Base-by-base conservation (phyloP, 2,329 filamentous ascomycete species). In the Pyrenochaeta sp. region DNA sequence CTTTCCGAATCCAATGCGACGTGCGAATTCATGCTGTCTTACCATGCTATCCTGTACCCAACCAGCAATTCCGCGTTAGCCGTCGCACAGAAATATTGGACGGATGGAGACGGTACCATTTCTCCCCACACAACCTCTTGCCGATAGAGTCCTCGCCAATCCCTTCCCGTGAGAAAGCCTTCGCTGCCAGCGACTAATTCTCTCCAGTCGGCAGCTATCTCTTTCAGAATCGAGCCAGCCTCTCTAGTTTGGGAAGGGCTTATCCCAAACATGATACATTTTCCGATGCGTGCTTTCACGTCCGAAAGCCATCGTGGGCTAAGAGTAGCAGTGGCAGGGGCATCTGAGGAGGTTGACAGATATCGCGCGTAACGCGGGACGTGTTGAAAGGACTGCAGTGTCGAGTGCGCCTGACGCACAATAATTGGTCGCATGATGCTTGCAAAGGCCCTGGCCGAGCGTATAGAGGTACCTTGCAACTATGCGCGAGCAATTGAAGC, bases 111-210 rank as follows among this genome's bases (percentile, higher is more conserved):
- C 18, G 23, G 37, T 77, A 91, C 90, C 89, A 92, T 91, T 73
- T 97, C 92, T 27, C 92, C 92, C 91, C 91, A 96, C 0, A 86
- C 87, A 20, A 96, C 88, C 60, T 83, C 81, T 54, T 91, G 87
- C 47, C 82, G 79, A 58, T 86, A 85, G 30, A 94, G 70, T 0
- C 90, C 85, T 40, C 82, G 85, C 45, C 86, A 81, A 61, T 84
- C 82, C 54, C 82, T 79, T 10, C 81, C 83, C 0, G 87, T 90
- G 58, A 95, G 74, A 72, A 87, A 96, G 0, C 91, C 91, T 67
- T 94, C 89, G 51, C 86, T 87, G 0, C 90, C 90, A 0, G 88
- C 90, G 27, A 90, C 77, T 51, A 95, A 77, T 61, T 86, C 84
- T 37, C 89, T 80, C 91, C 91, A 95, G 60, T 91, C 86, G 7